Evolutionary conservation across 2,329 filamentous ascomycete genomes (phyloP).

Genomic region (Sclerotinia minor): DNA sequence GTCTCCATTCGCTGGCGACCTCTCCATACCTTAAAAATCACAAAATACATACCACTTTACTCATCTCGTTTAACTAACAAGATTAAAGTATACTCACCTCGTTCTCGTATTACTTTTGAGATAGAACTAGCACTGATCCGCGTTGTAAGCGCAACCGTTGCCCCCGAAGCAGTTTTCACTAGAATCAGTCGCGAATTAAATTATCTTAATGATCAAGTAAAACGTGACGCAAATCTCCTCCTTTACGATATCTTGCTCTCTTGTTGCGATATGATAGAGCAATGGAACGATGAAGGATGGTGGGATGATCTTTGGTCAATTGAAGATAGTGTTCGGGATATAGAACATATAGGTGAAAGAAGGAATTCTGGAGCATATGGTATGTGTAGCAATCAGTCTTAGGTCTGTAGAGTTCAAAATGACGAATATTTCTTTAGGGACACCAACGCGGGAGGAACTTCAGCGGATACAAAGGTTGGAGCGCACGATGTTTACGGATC

Average conservation of each 20-base stretch:
- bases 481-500: neutral
- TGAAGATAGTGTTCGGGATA: neutral
- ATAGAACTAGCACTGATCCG: neutral
- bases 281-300: neutral
- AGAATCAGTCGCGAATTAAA: neutral
- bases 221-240: neutral
- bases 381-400: neutral
- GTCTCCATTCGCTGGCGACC: neutral
- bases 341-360: neutral
- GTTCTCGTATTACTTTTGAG: neutral
- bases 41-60: neutral
- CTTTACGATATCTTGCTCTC: slow-evolving; percentile 4
- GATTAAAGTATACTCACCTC: neutral
- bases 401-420: neutral
- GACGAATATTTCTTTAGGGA: neutral
- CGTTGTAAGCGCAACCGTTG: neutral
- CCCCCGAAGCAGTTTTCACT: neutral
- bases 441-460: neutral
- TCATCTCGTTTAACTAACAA: neutral
- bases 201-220: neutral
- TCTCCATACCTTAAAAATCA: too few species aligned
- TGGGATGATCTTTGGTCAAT: neutral
- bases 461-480: neutral
- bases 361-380: neutral
- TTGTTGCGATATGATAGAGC: neutral